Base-by-base conservation (phyloP, 805 yeast genomes). In the Blastobotrys chiropterorum region DNA sequence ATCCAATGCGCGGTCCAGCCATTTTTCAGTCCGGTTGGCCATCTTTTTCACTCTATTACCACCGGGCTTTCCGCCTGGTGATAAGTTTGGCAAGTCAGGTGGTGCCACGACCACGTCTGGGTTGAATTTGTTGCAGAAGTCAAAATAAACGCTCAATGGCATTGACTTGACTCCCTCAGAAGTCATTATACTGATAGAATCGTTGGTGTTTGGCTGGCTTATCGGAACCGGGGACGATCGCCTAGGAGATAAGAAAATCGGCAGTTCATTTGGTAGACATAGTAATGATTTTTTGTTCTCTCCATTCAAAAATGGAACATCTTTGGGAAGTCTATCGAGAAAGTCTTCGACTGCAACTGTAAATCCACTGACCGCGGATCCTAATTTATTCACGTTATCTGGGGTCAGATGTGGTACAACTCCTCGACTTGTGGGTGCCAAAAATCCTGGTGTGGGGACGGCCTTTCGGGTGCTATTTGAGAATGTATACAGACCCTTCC, bases 381-480 rank as follows among this genome's bases (percentile, higher is more conserved):
- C 46, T 38, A 58, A 54, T 49, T 53, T 55, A 17, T 42, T 52
- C 17, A 65, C 59, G 41, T 63, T 63, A 50, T 73, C 77, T 6
- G 76, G 77, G 19, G 77, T 71, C 48, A 73, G 51, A 51, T 73
- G 76, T 3, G 72, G 72, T 17, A 73, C 58, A 1, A 68, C 68
- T 5, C 76, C 77, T 41, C 76, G 62, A 3, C 64, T 62, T 14
- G 76, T 66, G 3, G 73, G 62, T 5, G 61, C 54, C 11, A 73
- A n/a, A 42, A 64, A 61, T 7, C 56, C 56, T 1, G 73, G 73
- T 1, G 72, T 68, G 14, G 51, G 30, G 15, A 67, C 52, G 31
- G 30, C 11, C 11, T 14, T 15, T 6, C 30, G 6, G 14, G 16
- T 13, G 15, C 63, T 55, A 14, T 51, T 47, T 7, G 46, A 7